Evolutionary conservation across 805 yeast genomes (phyloP).

Genomic region (Torulaspora delbrueckii): DNA sequence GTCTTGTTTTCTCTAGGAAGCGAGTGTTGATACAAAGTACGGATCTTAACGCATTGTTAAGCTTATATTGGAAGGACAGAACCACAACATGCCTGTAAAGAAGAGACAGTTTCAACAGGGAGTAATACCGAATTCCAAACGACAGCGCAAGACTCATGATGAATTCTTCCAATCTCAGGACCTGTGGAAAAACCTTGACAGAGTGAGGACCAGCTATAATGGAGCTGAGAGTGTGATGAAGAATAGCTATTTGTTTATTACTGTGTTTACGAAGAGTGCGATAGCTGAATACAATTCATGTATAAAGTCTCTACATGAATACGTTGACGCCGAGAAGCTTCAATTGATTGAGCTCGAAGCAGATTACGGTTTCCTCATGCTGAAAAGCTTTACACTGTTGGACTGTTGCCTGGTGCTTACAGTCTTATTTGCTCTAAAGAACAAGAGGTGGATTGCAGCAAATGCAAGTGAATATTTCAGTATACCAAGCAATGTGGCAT

Average conservation of each 20-base stretch:
- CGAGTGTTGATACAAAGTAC: background rate
- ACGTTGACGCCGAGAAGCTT: slow-evolving; percentile 16
- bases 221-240: slow-evolving; percentile 11
- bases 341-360: slow-evolving; percentile 6
- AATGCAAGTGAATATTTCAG: slow-evolving; percentile 11
- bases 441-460: slow-evolving; percentile 13
- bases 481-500: slow-evolving; percentile 12
- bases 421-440: slow-evolving; percentile 16
- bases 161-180: slow-evolving; percentile 20
- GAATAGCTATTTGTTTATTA: slow-evolving; percentile 20
- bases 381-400: slow-evolving; percentile 19
- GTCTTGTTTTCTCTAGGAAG: background rate
- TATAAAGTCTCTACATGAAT: slow-evolving; percentile 16
- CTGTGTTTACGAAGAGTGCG: background rate
- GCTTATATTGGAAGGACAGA: background rate
- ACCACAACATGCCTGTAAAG: slow-evolving; percentile 1
- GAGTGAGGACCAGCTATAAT: slow-evolving; percentile 14
- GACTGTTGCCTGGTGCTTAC: slow-evolving; percentile 24
- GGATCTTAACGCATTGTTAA: background rate
- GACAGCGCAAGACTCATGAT: slow-evolving; percentile 5
- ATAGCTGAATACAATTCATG: slow-evolving; percentile 8
- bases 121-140: background rate
- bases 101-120: slow-evolving; percentile 15
- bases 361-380: background rate
- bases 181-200: slow-evolving; percentile 25